These are phyloP conservation scores for Lasiodiplodia gonubiensis DNA, from an alignment of 2,329 filamentous ascomycete genomes.

Conservation along the genomic window DNA sequence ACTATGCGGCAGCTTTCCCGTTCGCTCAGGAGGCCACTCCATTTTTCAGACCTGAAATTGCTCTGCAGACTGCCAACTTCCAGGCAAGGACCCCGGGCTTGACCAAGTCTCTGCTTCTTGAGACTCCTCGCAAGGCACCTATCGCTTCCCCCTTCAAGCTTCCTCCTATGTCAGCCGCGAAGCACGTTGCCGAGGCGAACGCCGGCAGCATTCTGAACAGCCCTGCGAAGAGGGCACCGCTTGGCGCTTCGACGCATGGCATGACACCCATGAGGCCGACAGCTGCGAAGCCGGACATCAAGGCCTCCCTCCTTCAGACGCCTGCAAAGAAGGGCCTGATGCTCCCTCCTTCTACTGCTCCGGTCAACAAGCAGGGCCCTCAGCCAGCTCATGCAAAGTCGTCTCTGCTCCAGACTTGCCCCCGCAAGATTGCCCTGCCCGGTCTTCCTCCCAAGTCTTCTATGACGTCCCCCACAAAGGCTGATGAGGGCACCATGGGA, in stretches of 20 bases:
- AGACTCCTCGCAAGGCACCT: constrained; percentile 27
- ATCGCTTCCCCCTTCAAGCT: constrained; percentile 28
- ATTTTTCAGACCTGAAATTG: constrained; percentile 18
- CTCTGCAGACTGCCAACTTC: constrained; percentile 6
- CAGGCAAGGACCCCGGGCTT: constrained; percentile 21
- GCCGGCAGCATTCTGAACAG: constrained; percentile 17
- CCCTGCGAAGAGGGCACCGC: constrained; percentile 19
- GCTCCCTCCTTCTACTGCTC: constrained; percentile 27
- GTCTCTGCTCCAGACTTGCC: constrained; percentile 29
- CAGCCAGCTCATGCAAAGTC: constrained; percentile 1
- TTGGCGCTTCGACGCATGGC: constrained; percentile 2
- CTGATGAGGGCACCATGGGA: neutral
- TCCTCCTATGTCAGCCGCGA: constrained; percentile 22
- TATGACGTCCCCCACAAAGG: constrained; percentile 7
- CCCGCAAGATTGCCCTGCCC: constrained; percentile 26
- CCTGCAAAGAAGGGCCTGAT: constrained; percentile 30
- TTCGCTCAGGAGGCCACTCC: constrained; percentile 23
- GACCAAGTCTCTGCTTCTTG: constrained; percentile 27
- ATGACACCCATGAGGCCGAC: constrained; percentile 23
- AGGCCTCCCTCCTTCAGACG: constrained; percentile 19
- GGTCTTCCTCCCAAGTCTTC: constrained; percentile 11
- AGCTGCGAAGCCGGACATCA: constrained; percentile 7
- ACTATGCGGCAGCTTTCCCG: constrained; percentile 8
- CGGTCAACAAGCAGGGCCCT: constrained; percentile 17
- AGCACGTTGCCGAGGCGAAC: constrained; percentile 1